Percentiles rank a stretch among this genome's conserved stretches.
Evolutionary conservation across 2,329 filamentous ascomycete species (phyloP).

Genomic region (Fusarium sororula): DNA sequence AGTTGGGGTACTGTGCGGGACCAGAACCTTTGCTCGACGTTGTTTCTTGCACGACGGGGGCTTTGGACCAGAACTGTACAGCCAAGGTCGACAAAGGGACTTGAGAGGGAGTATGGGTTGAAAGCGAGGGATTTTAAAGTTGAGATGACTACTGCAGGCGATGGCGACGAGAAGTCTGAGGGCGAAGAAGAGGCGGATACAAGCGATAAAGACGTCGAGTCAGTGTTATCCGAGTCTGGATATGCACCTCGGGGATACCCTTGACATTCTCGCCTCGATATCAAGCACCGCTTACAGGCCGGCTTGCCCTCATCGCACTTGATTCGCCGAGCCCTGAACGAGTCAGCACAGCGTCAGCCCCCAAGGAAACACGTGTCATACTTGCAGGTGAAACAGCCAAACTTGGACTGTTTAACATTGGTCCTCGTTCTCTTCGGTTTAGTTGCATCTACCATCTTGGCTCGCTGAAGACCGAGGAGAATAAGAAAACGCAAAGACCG

Average conservation of each 20-base stretch:
- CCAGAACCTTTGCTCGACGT: slow-evolving; percentile 27
- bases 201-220: background rate
- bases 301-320: slow-evolving; percentile 37
- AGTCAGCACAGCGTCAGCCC: background rate
- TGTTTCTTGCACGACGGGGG: slow-evolving; percentile 24
- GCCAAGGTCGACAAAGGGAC: slow-evolving; percentile 11
- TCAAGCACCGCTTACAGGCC: slow-evolving; percentile 21
- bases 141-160: background rate
- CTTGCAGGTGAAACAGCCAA: slow-evolving; percentile 38
- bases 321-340: slow-evolving; percentile 25
- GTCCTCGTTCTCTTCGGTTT: slow-evolving; percentile 30
- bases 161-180: background rate
- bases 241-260: slow-evolving; percentile 22
- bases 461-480: slow-evolving; percentile 4
- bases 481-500: slow-evolving; percentile 6
- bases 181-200: background rate
- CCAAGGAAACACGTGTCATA: background rate
- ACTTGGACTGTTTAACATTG: slow-evolving; percentile 37
- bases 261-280: slow-evolving; percentile 14
- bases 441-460: background rate
- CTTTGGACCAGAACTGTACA: slow-evolving; percentile 21
- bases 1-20: slow-evolving; percentile 26
- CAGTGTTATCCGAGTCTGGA: background rate
- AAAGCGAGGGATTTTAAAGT: background rate
- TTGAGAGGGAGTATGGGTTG: background rate